phyloP scores from a whole-genome alignment of 257 asterid species.

The Plantago ovata region DNA sequence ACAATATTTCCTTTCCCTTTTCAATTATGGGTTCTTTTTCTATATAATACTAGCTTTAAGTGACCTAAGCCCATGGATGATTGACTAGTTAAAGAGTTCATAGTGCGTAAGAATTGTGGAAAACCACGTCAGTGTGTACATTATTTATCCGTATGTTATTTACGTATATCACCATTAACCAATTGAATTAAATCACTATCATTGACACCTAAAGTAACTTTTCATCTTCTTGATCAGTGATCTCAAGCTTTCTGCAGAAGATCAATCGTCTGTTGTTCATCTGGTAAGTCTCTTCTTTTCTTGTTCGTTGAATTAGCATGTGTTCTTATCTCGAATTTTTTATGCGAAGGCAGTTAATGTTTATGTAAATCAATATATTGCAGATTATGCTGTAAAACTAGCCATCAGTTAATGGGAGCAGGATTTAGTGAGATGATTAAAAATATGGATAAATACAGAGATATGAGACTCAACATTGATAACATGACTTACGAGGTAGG shows the following conservation, averaged over 20 bases:
- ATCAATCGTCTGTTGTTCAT: no score
- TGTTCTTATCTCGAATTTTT: no score
- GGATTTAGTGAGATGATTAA: not conserved
- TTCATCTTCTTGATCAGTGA: no score
- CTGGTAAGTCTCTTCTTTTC: no score
- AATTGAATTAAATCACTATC: not conserved
- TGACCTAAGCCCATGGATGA: conserved; percentile 1
- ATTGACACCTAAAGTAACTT: no score
- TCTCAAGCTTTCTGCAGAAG: no score
- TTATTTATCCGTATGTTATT: not conserved
- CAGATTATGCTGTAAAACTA: not conserved
- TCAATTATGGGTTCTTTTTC: no score
- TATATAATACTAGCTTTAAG: not conserved
- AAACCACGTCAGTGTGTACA: not conserved
- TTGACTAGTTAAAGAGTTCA: not conserved
- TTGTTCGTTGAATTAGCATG: no score
- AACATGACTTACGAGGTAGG: conserved; percentile 11
- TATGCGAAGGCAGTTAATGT: not conserved
- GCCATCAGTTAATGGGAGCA: not conserved
- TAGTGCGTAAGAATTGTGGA: not conserved
- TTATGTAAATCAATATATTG: not conserved
- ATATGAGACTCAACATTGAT: conserved; percentile 3
- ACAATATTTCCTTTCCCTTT: no score
- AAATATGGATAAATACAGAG: not conserved
- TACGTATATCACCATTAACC: not conserved